Evolutionary conservation across 371 early-diverging fungal species (phyloP), one percentile per base, ranked within the genome.

Genomic region (Saksenaea vasiformis): DNA sequence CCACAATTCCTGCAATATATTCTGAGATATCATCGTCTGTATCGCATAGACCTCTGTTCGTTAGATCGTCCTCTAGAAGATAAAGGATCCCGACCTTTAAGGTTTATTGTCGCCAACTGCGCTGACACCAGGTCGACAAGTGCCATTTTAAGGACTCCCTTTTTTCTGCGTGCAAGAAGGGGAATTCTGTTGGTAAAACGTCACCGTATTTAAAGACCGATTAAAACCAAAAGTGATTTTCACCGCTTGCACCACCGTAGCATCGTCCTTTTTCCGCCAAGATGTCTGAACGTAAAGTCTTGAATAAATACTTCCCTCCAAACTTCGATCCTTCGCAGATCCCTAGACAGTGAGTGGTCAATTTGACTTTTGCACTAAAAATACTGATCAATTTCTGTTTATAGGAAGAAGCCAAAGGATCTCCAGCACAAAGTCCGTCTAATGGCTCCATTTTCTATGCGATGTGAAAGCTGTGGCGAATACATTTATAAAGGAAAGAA

Each of bases 371-470:
- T 26, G 0, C 28, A 5, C 19, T 56, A 14, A 22, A 41, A 35
- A 51, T 11, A 43, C 26, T 56, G 13, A 67, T 58, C 15, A 4
- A 70, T 28, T 37, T 86, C 90, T 62, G 88, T 89, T 5, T 82
- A 89, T 62, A 88, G 93, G 56, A 91, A 90, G 60, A 87, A 85
- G 60, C 87, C 90, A 41, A 93, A 90, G 73, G 91, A 90, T 79
- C 82, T 77, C 14, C 95, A 94, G 63, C 91, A 94, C 70, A 97
- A 93, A 67, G 97, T 98, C 19, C 96, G 98, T 53, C 85, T 99
- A 41, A 95, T 95, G 93, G 89, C 97, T 3, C 99, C 99, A 1
- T 99, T 98, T 72, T 93, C 97, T 0, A 96, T 99, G 96, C 92
- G 93, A 53, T 99, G 99, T 82, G 85, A 84, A 53, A 91, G 92